These are phyloP conservation scores for Pichia eremophila DNA, from an alignment of 805 yeast genomes.

Conservation along the genomic window DNA sequence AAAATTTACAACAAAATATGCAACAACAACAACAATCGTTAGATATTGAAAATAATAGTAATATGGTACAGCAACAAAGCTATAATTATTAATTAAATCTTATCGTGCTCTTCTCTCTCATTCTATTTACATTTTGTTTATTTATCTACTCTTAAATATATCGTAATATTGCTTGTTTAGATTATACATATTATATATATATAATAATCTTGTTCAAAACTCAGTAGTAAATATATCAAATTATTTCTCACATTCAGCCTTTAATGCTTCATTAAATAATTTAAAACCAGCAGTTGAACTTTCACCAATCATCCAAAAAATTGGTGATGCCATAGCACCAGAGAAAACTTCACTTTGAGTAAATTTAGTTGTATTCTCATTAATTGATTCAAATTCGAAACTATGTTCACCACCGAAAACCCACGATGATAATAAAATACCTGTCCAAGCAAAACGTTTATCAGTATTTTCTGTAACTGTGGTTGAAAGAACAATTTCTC, in stretches of 20 bases:
- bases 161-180: too few relatives aligned
- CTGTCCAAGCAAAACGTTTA: neutral
- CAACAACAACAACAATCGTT: slow-evolving; percentile 3
- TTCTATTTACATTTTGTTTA: too few relatives aligned
- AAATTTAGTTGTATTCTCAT: neutral
- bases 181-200: too few relatives aligned
- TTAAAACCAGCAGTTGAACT: neutral
- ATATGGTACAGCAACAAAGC: neutral
- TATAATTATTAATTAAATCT: slow-evolving; percentile 1
- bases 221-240: too few relatives aligned
- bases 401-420: neutral
- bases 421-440: neutral
- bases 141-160: too few relatives aligned
- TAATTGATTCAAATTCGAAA: neutral
- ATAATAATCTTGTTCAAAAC: too few relatives aligned
- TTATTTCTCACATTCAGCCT: neutral
- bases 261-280: neutral
- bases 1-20: neutral
- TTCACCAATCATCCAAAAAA: neutral
- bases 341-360: neutral
- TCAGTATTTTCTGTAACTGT: neutral
- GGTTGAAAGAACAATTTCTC: neutral
- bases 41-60: neutral
- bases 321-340: neutral
- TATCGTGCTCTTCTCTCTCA: neutral